Percentiles rank a stretch among this genome's conserved stretches.
phyloP scores from a whole-genome alignment of 768 basidiomycete species.

The Ramaria sp. region DNA sequence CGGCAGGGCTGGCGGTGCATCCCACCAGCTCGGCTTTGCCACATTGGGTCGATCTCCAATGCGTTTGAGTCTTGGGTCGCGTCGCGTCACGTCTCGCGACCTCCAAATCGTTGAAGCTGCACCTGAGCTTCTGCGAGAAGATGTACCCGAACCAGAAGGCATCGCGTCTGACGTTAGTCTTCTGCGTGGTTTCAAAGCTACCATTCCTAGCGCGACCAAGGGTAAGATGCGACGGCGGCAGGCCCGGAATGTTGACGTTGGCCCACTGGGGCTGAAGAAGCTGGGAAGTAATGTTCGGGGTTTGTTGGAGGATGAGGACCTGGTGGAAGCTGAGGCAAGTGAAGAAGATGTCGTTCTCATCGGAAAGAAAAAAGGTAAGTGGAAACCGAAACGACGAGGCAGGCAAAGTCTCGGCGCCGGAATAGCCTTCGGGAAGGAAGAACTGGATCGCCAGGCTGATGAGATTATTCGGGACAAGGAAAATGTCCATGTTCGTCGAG shows the following conservation, averaged over 20 bases:
- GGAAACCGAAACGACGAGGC: constrained; percentile 36
- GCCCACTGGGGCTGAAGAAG: constrained; percentile 67
- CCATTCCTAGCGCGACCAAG: constrained; percentile 81
- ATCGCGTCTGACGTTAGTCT: constrained; percentile 69
- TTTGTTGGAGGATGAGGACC: constrained; percentile 37
- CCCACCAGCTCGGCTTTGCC: constrained; percentile 54
- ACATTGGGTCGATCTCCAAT: constrained; percentile 72
- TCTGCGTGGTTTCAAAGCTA: constrained; percentile 87
- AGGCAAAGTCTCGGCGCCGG: constrained; percentile 58
- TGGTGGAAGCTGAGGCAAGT: constrained; percentile 34
- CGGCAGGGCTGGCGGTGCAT: constrained; percentile 19
- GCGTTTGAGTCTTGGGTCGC: constrained; percentile 51
- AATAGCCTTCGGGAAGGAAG: constrained; percentile 72
- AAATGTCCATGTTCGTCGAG: constrained; percentile 81
- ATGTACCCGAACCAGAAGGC: constrained; percentile 66
- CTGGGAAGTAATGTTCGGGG: constrained; percentile 73
- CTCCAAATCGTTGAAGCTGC: constrained; percentile 77
- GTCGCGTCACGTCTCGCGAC: constrained; percentile 72
- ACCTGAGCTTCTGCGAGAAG: constrained; percentile 58
- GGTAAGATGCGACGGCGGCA: constrained; percentile 67
- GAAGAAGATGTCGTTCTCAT: constrained; percentile 54
- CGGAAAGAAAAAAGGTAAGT: constrained; percentile 27
- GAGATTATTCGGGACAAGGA: constrained; percentile 90
- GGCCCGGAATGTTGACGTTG: constrained; percentile 69
- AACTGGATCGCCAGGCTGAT: constrained; percentile 69